These are phyloP conservation scores for Lepidium campestre DNA, from an alignment of 441 rosid species.

Conservation along the genomic window DNA sequence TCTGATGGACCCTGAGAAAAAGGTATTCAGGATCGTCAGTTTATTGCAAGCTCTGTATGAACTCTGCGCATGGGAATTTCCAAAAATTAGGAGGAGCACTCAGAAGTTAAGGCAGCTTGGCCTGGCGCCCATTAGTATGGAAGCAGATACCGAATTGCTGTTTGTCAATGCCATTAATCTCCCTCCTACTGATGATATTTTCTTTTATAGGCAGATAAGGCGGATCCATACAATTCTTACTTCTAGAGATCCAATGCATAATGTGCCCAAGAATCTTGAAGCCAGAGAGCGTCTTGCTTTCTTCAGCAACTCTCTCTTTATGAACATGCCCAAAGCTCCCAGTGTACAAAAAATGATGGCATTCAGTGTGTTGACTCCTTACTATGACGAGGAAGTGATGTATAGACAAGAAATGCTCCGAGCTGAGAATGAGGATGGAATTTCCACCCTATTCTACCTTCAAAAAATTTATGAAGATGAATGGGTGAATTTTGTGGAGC, in stretches of 20 bases:
- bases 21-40: conserved; percentile 46
- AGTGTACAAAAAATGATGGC: conserved; percentile 68
- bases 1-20: conserved; percentile 47
- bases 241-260: conserved; percentile 54
- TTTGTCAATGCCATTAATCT: conserved; percentile 51
- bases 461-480: conserved; percentile 58
- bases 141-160: conserved; percentile 35
- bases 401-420: conserved; percentile 50
- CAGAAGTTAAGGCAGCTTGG: conserved; percentile 42
- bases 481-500: conserved; percentile 62
- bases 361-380: conserved; percentile 64
- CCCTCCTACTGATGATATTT: conserved; percentile 39
- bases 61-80: conserved; percentile 45
- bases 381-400: conserved; percentile 62
- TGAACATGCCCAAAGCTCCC: conserved; percentile 68
- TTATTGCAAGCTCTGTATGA: conserved; percentile 62
- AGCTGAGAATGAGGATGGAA: conserved; percentile 64
- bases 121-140: conserved; percentile 38
- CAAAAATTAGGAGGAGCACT: conserved; percentile 32
- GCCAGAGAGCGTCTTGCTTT: conserved; percentile 66
- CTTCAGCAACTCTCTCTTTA: conserved; percentile 63
- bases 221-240: conserved; percentile 59
- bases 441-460: conserved; percentile 58
- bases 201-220: conserved; percentile 50
- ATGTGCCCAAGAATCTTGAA: conserved; percentile 55